phyloP scores from a whole-genome alignment of 768 basidiomycete species.

The Clathrus columnatus region DNA sequence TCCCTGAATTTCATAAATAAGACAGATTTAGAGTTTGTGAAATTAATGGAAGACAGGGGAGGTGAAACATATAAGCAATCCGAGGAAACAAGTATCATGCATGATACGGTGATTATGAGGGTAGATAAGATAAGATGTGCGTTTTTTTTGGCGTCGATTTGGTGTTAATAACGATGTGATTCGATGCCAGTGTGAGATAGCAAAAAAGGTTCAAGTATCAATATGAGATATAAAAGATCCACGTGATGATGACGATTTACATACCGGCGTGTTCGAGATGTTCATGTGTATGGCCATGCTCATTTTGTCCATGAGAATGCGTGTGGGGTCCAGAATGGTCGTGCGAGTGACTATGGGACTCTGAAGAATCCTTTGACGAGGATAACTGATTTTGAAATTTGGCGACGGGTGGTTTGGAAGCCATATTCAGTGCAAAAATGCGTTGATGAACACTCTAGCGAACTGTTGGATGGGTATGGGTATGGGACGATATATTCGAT shows the following conservation, averaged over 20 bases:
- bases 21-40: not conserved
- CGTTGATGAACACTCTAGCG: too few species aligned
- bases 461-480: too few species aligned
- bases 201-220: too few species aligned
- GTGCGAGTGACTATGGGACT: conserved; percentile 42
- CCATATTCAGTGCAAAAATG: too few species aligned
- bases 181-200: too few species aligned
- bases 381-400: conserved; percentile 68
- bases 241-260: too few species aligned
- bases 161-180: too few species aligned
- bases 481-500: too few species aligned
- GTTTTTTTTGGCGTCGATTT: too few species aligned
- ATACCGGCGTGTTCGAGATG: conserved; percentile 82
- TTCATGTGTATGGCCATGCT: conserved; percentile 95
- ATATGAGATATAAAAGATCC: too few species aligned
- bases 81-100: not conserved
- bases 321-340: conserved; percentile 27
- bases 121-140: too few species aligned
- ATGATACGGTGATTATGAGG: too few species aligned
- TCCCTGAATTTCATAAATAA: conserved; percentile 42
- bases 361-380: conserved; percentile 22
- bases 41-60: not conserved
- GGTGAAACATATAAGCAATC: not conserved
- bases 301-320: conserved; percentile 51
- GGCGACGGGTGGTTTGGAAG: conserved; percentile 21